Evolutionary conservation across 2,329 filamentous ascomycete genomes (phyloP), one percentile per base, ranked within the genome.

Genomic region (Botrytis elliptica): DNA sequence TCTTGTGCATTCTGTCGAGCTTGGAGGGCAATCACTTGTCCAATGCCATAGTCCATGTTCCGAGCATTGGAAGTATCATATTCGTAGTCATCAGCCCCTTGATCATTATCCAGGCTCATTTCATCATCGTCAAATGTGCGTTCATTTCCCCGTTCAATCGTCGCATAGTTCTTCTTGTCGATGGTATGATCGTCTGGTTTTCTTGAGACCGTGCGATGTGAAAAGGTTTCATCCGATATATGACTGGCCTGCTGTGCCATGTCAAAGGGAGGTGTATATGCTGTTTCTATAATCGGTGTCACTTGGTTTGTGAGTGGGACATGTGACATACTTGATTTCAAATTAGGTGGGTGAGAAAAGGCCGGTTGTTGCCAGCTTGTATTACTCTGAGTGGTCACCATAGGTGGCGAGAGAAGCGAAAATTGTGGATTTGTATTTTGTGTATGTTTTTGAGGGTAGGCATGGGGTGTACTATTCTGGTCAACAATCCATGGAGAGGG

Each of bases 1-100:
- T 83, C 77, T 25, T 80, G 76, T 16, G 71, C 73, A 64, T 80
- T 75, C 71, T 80, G 79, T 20, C 76, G 73, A 44, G 77, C 79
- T 72, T 81, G 78, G 22, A 79, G 74, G 25, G 79, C 79, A 33
- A 80, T 77, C 7, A 79, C 38, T n/a, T 38, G 46, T 2, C 44
- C 60, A 66, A 72, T 36, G n/a, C 60, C 62, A 57, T 57, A 29
- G n/a, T 57, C 60, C n/a, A 67, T 44, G 29, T 72, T 44, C n/a
- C 38, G 79, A 42, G 74, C 76, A 38, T 70, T 76, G 14, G 78
- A 71, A 38, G 84, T 82, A 63, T 84, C 82, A 38, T 84, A 80
- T 66, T 82, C 76, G 38, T 82, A 77, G 72, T 83, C 82, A 49
- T 81, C 80, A 67, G 46, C 90, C 88, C 49, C 46, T 49, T 63